These are phyloP conservation scores for Madurella fahalii DNA, from an alignment of 2,329 filamentous ascomycete genomes.

Conservation along the genomic window DNA sequence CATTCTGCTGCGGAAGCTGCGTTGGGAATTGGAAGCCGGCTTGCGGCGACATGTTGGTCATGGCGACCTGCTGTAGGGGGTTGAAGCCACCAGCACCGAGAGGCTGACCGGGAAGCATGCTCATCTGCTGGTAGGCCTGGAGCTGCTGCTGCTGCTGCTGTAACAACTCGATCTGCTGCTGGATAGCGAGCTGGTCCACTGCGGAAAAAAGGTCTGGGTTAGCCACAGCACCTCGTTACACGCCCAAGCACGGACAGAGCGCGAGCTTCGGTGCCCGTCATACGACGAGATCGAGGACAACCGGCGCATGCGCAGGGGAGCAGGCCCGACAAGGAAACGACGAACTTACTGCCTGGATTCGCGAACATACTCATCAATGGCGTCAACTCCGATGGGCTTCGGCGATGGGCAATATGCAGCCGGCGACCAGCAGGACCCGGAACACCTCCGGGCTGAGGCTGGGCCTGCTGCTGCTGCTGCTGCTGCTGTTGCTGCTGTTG, in stretches of 20 bases:
- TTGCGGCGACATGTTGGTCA: conserved; percentile 74
- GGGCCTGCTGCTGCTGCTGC: conserved; percentile 59
- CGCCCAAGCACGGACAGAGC: neutral
- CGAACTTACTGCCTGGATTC: conserved; percentile 58
- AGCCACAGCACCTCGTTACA: conserved; percentile 17
- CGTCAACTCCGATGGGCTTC: conserved; percentile 95
- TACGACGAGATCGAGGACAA: neutral
- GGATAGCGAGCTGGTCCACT: conserved; percentile 98
- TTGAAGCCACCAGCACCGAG: conserved; percentile 71
- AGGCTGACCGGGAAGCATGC: conserved; percentile 80
- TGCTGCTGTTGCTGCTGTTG: conserved; percentile 48
- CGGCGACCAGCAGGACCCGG: conserved; percentile 78
- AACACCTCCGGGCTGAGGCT: conserved; percentile 52
- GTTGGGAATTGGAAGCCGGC: conserved; percentile 85
- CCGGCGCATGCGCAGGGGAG: neutral
- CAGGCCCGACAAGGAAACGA: conserved; percentile 26
- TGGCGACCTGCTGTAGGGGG: conserved; percentile 67
- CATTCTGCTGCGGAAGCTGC: conserved; percentile 69
- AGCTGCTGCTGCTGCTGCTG: conserved; percentile 98
- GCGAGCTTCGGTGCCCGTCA: conserved; percentile 17
- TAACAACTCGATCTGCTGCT: conserved; percentile 95
- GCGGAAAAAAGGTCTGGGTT: conserved; percentile 23
- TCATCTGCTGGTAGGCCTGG: conserved; percentile 94
- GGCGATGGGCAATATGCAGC: conserved; percentile 93
- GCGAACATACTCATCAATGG: conserved; percentile 92